Percentiles rank a stretch among this genome's conserved stretches.
phyloP scores from a whole-genome alignment of 441 rosid genomes.

The Eruca vesicaria region DNA sequence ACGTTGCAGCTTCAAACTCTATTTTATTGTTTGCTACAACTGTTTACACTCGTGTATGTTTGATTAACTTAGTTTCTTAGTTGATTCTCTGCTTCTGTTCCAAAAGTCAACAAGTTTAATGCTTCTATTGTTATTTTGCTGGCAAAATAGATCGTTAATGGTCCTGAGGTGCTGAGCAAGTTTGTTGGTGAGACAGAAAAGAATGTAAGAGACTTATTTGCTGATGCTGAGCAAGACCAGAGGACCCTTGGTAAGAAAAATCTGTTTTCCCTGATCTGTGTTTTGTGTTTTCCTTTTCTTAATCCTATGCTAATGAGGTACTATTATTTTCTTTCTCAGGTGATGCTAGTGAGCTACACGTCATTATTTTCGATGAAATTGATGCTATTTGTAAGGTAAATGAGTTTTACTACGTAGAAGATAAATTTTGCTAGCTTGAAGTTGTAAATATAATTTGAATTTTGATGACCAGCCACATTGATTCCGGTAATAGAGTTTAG shows the following conservation, averaged over 20 bases:
- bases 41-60: not conserved
- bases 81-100: constrained; percentile 9
- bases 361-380: constrained; percentile 95
- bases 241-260: constrained; percentile 61
- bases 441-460: not conserved
- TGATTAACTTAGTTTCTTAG: constrained; percentile 4
- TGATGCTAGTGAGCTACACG: constrained; percentile 95
- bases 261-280: not conserved
- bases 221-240: constrained; percentile 98
- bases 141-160: constrained; percentile 71
- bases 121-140: constrained; percentile 8
- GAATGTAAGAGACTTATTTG: constrained; percentile 92
- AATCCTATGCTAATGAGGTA: constrained; percentile 13
- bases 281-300: constrained; percentile 20
- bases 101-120: constrained; percentile 6
- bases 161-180: constrained; percentile 99
- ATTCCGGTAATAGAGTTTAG: not conserved
- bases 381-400: constrained; percentile 66
- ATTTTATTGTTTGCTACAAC: not conserved
- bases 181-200: constrained; percentile 99
- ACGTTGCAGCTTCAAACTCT: not conserved
- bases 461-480: not conserved
- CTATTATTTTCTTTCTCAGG: constrained; percentile 52
- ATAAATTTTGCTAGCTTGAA: constrained; percentile 1
- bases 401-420: not conserved